phyloP scores from a whole-genome alignment of 768 basidiomycete genomes.

The Termitomyces sp. region DNA sequence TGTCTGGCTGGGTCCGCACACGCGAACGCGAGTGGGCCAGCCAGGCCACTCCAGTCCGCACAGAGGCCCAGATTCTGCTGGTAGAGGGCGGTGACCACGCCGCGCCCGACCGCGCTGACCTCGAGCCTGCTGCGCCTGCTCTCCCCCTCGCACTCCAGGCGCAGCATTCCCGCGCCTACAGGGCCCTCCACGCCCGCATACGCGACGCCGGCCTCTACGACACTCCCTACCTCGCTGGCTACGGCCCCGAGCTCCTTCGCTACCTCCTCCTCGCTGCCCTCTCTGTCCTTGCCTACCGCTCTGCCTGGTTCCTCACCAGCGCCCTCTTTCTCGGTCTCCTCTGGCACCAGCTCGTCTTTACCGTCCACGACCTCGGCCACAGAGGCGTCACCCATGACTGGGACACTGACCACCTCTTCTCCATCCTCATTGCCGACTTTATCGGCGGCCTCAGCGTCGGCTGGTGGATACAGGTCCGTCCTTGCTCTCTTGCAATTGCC shows the following conservation, averaged over 20 bases:
- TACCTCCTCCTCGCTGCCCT: conserved; percentile 59
- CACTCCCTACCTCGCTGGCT: conserved; percentile 79
- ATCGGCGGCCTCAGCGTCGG: conserved; percentile 91
- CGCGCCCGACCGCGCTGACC: conserved; percentile 34
- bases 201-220: conserved; percentile 78
- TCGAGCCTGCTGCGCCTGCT: conserved; percentile 47
- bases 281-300: conserved; percentile 56
- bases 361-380: conserved; percentile 93
- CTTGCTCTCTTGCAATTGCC: background rate
- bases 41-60: conserved; percentile 45
- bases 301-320: conserved; percentile 64
- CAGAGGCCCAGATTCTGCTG: conserved; percentile 56
- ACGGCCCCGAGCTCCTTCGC: conserved; percentile 83
- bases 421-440: conserved; percentile 76
- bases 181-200: conserved; percentile 68
- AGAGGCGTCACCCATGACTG: conserved; percentile 89
- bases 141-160: conserved; percentile 56
- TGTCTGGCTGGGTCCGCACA: conserved; percentile 74
- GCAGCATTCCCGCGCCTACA: conserved; percentile 73
- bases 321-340: conserved; percentile 80
- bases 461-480: conserved; percentile 94
- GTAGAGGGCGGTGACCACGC: conserved; percentile 20
- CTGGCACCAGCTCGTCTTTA: conserved; percentile 95
- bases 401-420: conserved; percentile 71
- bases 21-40: conserved; percentile 46